phyloP scores from a whole-genome alignment of 371 early-diverging fungal genomes.

The Circinella umbellata region DNA sequence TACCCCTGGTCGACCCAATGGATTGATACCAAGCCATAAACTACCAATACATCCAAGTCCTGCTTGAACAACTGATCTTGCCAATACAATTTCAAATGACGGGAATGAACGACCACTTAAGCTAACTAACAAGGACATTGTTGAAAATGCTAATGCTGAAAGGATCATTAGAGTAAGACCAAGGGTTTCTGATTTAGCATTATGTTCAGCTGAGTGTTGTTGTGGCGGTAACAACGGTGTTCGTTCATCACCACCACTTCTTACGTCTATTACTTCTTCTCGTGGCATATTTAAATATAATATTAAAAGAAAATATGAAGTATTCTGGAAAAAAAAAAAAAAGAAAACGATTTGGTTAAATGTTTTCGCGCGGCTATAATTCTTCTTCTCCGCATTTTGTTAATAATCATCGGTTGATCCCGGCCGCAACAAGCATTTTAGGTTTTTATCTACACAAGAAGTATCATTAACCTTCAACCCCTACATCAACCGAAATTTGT shows the following conservation, averaged over 20 bases:
- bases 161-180: conserved; percentile 56
- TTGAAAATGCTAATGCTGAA: conserved; percentile 73
- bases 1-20: conserved; percentile 57
- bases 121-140: conserved; percentile 74
- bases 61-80: conserved; percentile 70
- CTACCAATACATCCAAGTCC: conserved; percentile 62
- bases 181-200: conserved; percentile 22
- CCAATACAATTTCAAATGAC: conserved; percentile 71
- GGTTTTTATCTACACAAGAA: too few relatives aligned
- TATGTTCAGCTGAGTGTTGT: neutral
- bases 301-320: too few relatives aligned
- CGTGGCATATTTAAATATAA: neutral
- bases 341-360: too few relatives aligned
- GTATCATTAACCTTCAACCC: too few relatives aligned
- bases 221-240: conserved; percentile 14
- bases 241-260: neutral
- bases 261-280: conserved; percentile 5
- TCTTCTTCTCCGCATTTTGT: too few relatives aligned
- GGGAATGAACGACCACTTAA: conserved; percentile 56
- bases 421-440: too few relatives aligned
- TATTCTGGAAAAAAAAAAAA: too few relatives aligned
- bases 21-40: conserved; percentile 45
- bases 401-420: too few relatives aligned
- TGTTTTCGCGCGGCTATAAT: too few relatives aligned
- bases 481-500: too few relatives aligned